Percentiles rank a stretch among this genome's conserved stretches.
Evolutionary conservation across 2,329 filamentous ascomycete genomes (phyloP).

Genomic region (Neonectria coccinea): DNA sequence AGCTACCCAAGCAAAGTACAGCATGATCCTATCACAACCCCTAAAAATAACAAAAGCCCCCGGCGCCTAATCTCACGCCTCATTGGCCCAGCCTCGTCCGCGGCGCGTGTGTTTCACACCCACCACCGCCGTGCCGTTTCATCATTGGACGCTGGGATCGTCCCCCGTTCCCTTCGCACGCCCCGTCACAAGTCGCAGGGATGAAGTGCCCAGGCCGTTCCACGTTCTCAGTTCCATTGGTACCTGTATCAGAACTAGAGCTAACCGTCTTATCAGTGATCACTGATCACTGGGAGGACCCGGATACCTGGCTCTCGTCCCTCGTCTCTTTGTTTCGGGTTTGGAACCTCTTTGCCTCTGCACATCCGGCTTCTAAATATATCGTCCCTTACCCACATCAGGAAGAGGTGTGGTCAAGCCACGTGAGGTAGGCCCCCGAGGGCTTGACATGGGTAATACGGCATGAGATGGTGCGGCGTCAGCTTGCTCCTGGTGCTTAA

Average conservation of each 20-base stretch:
- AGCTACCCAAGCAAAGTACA: background rate
- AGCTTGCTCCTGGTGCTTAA: too few species aligned
- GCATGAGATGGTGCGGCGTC: background rate
- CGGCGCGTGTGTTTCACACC: conserved; percentile 47
- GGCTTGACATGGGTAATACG: background rate
- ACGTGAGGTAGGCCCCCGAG: background rate
- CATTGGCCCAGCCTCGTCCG: conserved; percentile 43
- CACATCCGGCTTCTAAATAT: background rate
- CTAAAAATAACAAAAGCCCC: conserved; percentile 30
- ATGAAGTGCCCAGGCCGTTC: conserved; percentile 1
- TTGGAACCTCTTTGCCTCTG: conserved; percentile 2
- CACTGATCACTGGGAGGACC: background rate
- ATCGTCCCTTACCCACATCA: background rate
- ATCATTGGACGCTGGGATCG: conserved; percentile 40
- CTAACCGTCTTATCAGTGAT: background rate
- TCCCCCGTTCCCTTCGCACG: conserved; percentile 18
- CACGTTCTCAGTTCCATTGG: conserved; percentile 17
- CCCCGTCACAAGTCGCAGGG: conserved; percentile 20
- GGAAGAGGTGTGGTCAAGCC: background rate
- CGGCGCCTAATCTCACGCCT: conserved; percentile 46
- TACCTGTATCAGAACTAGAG: conserved; percentile 42
- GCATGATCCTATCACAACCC: background rate
- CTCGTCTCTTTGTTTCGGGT: conserved; percentile 14
- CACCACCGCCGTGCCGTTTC: conserved; percentile 40
- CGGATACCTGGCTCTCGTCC: background rate